These are phyloP conservation scores for Penicillium coprophilum DNA, from an alignment of 495 filamentous ascomycete species.

Conservation along the genomic window DNA sequence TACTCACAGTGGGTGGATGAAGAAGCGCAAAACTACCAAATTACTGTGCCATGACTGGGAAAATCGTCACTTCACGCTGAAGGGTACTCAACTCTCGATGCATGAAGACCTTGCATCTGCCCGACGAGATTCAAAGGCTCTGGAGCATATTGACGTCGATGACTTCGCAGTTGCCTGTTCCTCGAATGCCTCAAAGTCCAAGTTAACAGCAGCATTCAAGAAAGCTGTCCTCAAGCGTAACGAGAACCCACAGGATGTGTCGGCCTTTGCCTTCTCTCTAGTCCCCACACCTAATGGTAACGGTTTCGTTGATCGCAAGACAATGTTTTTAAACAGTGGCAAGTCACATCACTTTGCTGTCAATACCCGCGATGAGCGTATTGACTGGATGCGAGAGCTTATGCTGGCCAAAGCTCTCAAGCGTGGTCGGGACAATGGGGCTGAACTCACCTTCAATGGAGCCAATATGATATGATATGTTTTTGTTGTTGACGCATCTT, in stretches of 20 bases:
- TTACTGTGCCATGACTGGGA: slow-evolving; percentile 94
- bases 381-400: slow-evolving; percentile 97
- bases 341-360: slow-evolving; percentile 97
- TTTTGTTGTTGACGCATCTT: too few species aligned
- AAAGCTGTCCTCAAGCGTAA: slow-evolving; percentile 65
- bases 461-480: too few species aligned
- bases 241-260: too few species aligned
- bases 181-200: slow-evolving; percentile 65
- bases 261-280: slow-evolving; percentile 90
- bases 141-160: slow-evolving; percentile 89
- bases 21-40: slow-evolving; percentile 86
- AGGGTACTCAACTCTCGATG: slow-evolving; percentile 82
- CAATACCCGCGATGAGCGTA: slow-evolving; percentile 78
- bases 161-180: slow-evolving; percentile 94
- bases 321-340: slow-evolving; percentile 32
- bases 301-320: slow-evolving; percentile 54
- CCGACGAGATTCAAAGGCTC: slow-evolving; percentile 49
- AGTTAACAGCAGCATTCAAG: slow-evolving; percentile 87
- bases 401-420: slow-evolving; percentile 92
- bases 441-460: too few species aligned
- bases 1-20: slow-evolving; percentile 81
- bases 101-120: too few species aligned
- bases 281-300: slow-evolving; percentile 64
- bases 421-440: slow-evolving; percentile 73
- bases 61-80: slow-evolving; percentile 81